phyloP scores from a whole-genome alignment of 257 asterid genomes.

The Nicotiana tomentosiformis region DNA sequence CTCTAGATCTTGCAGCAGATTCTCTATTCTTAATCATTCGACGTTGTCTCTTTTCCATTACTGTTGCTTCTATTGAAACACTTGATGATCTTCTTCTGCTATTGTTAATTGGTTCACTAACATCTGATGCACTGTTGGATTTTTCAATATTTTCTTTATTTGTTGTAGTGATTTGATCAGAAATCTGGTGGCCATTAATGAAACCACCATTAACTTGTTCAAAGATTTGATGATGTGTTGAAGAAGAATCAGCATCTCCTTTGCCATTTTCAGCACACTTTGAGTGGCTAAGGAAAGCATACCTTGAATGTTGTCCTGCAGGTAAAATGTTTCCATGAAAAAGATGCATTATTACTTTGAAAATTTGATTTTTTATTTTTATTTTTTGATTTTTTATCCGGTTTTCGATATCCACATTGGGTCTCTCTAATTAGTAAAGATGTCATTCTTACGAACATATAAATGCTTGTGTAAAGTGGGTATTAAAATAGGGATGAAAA shows the following conservation, averaged over 20 bases:
- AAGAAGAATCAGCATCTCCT: not conserved
- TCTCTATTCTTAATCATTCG: conserved; percentile 1
- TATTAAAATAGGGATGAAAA: no score
- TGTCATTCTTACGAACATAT: no score
- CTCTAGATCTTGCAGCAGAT: not conserved
- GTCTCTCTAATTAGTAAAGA: no score
- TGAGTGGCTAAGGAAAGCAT: not conserved
- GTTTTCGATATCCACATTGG: no score
- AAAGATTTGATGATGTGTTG: not conserved
- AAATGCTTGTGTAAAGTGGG: no score
- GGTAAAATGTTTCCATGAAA: not conserved
- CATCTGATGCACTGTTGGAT: not conserved
- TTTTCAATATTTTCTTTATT: not conserved
- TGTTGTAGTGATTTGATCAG: not conserved
- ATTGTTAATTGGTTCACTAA: not conserved
- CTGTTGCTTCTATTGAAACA: not conserved
- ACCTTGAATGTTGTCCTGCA: not conserved
- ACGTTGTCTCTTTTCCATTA: not conserved
- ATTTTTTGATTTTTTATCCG: no score
- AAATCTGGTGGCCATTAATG: not conserved
- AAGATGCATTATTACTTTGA: not conserved
- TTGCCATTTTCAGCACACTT: not conserved
- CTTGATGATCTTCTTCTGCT: not conserved
- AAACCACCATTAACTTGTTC: not conserved
- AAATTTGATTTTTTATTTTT: no score